A percentile compares a stretch with the other conserved stretches of the same genome.
phyloP scores from a whole-genome alignment of 495 filamentous ascomycete genomes.

The Lasiosphaeris hirsuta region DNA sequence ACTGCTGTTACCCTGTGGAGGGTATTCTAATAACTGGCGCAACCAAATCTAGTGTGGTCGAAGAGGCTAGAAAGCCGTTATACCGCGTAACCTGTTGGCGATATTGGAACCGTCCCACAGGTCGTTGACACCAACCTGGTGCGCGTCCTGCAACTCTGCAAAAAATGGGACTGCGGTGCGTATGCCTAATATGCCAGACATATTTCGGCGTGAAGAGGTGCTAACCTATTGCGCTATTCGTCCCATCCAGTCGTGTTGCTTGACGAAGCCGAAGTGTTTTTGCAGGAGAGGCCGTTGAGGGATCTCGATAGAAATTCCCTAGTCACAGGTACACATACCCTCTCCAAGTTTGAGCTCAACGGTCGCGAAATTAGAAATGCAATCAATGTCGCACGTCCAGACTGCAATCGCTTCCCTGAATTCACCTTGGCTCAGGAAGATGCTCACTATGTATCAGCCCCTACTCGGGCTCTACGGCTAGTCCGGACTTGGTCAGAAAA shows the following conservation, averaged over 20 bases:
- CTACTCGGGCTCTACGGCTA: no score
- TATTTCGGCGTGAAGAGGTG: no score
- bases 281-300: conserved; percentile 36
- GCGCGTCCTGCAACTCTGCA: conserved; percentile 46
- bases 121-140: conserved; percentile 28
- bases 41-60: conserved; percentile 44
- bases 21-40: no score
- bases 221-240: no score
- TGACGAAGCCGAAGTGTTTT: conserved; percentile 36
- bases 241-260: conserved; percentile 2
- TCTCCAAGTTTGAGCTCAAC: conserved; percentile 46
- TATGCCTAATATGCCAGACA: no score
- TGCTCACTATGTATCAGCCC: no score
- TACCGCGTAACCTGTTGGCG: conserved; percentile 47
- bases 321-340: conserved; percentile 28
- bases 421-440: no score
- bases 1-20: no score
- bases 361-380: conserved; percentile 60
- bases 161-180: conserved; percentile 22
- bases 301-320: conserved; percentile 46
- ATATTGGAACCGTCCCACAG: conserved; percentile 41
- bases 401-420: no score
- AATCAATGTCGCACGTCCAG: conserved; percentile 47
- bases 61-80: conserved; percentile 43
- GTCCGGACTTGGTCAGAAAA: no score